Evolutionary conservation across 768 basidiomycete species (phyloP), one percentile per base, ranked within the genome.

Genomic region (Lepiota subincarnata): DNA sequence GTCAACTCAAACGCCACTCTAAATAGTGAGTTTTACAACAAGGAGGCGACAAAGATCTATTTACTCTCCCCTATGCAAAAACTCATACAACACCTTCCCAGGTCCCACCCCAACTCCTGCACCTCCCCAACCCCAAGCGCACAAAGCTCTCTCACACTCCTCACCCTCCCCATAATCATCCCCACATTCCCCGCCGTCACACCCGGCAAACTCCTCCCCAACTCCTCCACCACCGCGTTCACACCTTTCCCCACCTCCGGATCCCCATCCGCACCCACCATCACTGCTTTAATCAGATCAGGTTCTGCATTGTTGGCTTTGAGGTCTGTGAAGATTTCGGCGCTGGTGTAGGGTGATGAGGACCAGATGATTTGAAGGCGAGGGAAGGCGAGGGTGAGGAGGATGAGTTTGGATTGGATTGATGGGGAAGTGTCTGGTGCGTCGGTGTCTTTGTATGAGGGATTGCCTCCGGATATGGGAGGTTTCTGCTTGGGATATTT

Each of bases 361-460:
- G 94, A 94, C 97, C 97, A 98, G 65, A 99, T 90, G 63, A 98
- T 89, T 40, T 92, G 85, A 2, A 99, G 73, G 12, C 91, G 86
- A 0, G 95, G 97, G 66, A 98, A 98, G 6, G 89, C 77, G 22
- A 98, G 80, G 0, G 88, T 86, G 6, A 99, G 81, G 13, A 98
- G 78, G 24, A 91, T 92, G 34, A 99, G 81, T 62, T 97, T 97
- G n/a, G 89, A 84, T 68, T 98, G 96, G 16, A n/a, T n/a, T n/a
- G n/a, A 75, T 13, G 82, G 76, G 0, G 74, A 66, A 37, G 80
- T 13, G 62, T 65, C 2, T 67, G 61, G 39, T 58, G 57, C 14
- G 72, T 72, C 38, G 62, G 50, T n/a, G 51, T 49, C 51, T 19
- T 26, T 42, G 10, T 13, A 19, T 12, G 48, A 36, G n/a, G 39